Conservation (phyloP, 1,139 yeast species). For the Pichia norvegensis region DNA sequence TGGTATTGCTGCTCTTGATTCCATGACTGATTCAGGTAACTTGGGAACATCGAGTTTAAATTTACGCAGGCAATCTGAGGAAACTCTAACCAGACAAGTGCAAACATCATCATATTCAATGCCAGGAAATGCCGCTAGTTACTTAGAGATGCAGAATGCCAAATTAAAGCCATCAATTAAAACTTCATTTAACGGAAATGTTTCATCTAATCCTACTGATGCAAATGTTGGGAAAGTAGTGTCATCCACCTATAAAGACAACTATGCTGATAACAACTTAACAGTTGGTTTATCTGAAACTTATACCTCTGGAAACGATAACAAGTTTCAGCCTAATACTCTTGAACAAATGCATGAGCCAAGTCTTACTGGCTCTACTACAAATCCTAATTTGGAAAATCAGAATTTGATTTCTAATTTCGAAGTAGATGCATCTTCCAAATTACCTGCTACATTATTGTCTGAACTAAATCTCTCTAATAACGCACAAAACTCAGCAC, state of each 20-base stretch:
- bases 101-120: background rate
- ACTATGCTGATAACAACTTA: too few species aligned
- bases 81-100: background rate
- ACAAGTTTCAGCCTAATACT: background rate
- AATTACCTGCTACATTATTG: background rate
- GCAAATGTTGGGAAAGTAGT: background rate
- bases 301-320: too few species aligned
- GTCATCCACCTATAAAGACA: background rate
- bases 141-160: background rate
- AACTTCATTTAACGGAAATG: background rate
- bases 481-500: background rate
- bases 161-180: background rate
- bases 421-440: background rate
- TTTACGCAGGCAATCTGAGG: background rate
- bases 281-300: background rate
- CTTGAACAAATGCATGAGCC: background rate
- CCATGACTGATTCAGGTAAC: constrained; percentile 1
- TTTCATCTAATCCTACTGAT: background rate
- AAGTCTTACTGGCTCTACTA: background rate
- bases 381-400: background rate
- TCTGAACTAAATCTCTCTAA: background rate
- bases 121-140: background rate
- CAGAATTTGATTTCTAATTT: background rate
- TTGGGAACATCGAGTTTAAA: too few species aligned
- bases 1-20: background rate